These are phyloP conservation scores for Dissophora ornata DNA, from an alignment of 192 early-diverging fungal species.

Conservation along the genomic window DNA sequence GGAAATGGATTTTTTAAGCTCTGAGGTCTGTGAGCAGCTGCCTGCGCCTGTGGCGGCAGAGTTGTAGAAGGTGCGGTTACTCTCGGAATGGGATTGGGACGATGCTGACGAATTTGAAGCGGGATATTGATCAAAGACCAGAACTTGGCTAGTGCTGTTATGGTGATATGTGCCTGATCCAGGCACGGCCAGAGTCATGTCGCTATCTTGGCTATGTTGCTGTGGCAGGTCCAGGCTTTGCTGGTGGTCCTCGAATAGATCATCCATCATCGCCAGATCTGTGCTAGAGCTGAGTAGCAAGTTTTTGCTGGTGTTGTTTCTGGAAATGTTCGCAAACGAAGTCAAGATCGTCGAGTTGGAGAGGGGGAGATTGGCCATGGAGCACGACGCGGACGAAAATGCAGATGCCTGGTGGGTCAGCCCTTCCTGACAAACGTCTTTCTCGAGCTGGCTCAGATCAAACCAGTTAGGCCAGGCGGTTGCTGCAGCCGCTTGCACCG, in stretches of 20 bases:
- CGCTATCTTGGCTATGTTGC: conserved; percentile 13
- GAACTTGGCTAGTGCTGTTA: conserved; percentile 45
- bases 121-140: conserved; percentile 33
- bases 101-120: background rate
- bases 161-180: background rate
- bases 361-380: conserved; percentile 18
- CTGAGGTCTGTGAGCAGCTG: background rate
- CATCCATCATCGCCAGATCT: conserved; percentile 39
- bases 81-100: background rate
- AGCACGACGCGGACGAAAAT: conserved; percentile 34
- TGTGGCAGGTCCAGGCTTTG: background rate
- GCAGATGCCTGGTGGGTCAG: conserved; percentile 3
- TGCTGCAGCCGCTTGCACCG: conserved; percentile 36
- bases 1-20: conserved; percentile 9
- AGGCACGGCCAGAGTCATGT: conserved; percentile 20
- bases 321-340: conserved; percentile 14
- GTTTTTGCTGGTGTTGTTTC: conserved; percentile 5
- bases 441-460: conserved; percentile 42
- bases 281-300: conserved; percentile 41
- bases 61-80: conserved; percentile 8
- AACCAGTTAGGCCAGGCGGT: conserved; percentile 53
- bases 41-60: background rate
- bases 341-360: conserved; percentile 18
- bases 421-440: conserved; percentile 36
- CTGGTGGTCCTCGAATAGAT: conserved; percentile 4